These are phyloP conservation scores for Gossypium ekmanianum DNA, from an alignment of 345 rosid species.

Conservation along the genomic window DNA sequence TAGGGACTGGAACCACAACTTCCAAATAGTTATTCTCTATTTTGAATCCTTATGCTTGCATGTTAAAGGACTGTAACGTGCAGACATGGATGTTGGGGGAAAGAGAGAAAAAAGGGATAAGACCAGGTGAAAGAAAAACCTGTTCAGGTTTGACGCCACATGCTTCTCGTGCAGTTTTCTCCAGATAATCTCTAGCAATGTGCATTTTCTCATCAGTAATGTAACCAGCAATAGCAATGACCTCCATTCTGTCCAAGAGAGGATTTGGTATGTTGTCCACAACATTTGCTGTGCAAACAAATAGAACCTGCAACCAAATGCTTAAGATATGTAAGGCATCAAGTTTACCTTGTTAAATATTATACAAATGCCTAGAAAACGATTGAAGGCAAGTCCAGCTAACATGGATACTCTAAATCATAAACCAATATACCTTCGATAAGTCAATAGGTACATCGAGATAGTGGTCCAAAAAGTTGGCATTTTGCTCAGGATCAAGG, in stretches of 20 bases:
- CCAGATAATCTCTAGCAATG: conserved; percentile 95
- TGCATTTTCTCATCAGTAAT: conserved; percentile 98
- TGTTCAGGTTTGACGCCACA: conserved; percentile 92
- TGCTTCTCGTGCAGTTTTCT: conserved; percentile 77
- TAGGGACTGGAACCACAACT: neutral
- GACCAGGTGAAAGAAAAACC: conserved; percentile 37
- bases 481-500: conserved; percentile 99
- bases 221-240: conserved; percentile 93
- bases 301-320: conserved; percentile 67
- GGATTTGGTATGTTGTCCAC: conserved; percentile 93
- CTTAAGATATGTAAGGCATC: neutral
- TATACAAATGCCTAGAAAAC: neutral
- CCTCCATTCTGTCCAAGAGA: conserved; percentile 98
- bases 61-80: neutral
- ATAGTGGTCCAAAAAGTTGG: conserved; percentile 96
- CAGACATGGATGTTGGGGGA: neutral
- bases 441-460: conserved; percentile 93
- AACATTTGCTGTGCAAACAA: conserved; percentile 99
- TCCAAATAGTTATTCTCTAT: neutral
- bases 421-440: conserved; percentile 60
- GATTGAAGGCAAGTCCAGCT: neutral
- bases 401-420: neutral
- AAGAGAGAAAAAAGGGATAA: neutral
- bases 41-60: neutral
- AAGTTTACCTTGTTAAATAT: neutral